Percentiles rank a stretch among this genome's conserved stretches.
Evolutionary conservation across 352 stramenopile species (phyloP).

Genomic region (Pythium brachiatum): DNA sequence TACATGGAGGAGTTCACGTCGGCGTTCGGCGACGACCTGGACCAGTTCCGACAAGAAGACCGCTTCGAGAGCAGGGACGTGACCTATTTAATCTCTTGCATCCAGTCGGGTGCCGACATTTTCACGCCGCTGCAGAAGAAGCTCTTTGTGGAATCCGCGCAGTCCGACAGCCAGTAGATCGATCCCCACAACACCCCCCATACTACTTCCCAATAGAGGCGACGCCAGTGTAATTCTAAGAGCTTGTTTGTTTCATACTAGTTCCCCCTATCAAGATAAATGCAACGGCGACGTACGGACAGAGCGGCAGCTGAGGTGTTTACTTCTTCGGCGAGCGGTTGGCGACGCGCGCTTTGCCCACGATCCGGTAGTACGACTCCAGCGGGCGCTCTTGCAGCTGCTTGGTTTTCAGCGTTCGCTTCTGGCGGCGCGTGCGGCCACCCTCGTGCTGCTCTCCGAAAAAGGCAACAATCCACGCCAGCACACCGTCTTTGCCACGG

Average conservation of each 20-base stretch:
- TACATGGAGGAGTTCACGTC: slow-evolving; percentile 87
- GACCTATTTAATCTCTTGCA: slow-evolving; percentile 88
- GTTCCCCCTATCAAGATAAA: not conserved
- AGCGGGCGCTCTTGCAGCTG: slow-evolving; percentile 57
- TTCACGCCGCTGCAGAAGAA: slow-evolving; percentile 82
- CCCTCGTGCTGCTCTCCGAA: slow-evolving; percentile 60
- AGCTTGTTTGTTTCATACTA: slow-evolving; percentile 8
- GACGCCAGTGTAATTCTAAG: slow-evolving; percentile 17
- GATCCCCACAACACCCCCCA: slow-evolving; percentile 3
- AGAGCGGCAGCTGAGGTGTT: not conserved
- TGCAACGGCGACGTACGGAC: not conserved
- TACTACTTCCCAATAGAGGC: slow-evolving; percentile 5
- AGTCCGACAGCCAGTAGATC: slow-evolving; percentile 22
- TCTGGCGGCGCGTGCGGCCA: slow-evolving; percentile 69
- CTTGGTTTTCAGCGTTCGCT: slow-evolving; percentile 24
- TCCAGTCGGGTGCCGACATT: slow-evolving; percentile 74
- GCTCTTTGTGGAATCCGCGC: slow-evolving; percentile 71
- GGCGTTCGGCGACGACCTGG: slow-evolving; percentile 80
- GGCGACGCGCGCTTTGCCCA: slow-evolving; percentile 48
- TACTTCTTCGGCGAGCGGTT: slow-evolving; percentile 26
- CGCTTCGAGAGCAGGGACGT: slow-evolving; percentile 86
- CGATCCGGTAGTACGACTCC: slow-evolving; percentile 73
- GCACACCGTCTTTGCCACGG: slow-evolving; percentile 64
- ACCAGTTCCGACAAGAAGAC: slow-evolving; percentile 84
- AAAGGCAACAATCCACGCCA: slow-evolving; percentile 73